Evolutionary conservation across 495 filamentous ascomycete species (phyloP).

Genomic region (Neurospora sp.): DNA sequence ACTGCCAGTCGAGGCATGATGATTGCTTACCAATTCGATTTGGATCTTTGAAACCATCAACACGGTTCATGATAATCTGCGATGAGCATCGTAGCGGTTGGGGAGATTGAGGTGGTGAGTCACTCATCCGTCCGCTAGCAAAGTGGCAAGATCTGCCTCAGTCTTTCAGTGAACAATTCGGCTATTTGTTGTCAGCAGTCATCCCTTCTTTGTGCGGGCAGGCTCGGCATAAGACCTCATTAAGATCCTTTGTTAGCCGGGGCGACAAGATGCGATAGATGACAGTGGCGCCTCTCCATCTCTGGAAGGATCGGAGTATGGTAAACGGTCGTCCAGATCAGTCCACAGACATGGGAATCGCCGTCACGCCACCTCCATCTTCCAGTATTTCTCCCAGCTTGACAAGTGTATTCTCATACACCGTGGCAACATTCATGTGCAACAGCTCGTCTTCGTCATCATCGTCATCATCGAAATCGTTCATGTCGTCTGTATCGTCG

Average conservation of each 20-base stretch:
- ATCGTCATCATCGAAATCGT: slow-evolving; percentile 20
- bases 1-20: neutral
- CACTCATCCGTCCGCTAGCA: neutral
- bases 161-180: neutral
- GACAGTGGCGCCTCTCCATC: neutral
- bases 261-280: neutral
- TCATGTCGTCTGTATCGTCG: neutral
- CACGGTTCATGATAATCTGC: neutral
- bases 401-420: slow-evolving; percentile 71
- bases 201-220: neutral
- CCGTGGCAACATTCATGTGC: slow-evolving; percentile 57
- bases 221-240: neutral
- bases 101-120: neutral
- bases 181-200: neutral
- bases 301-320: neutral
- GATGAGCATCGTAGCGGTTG: neutral
- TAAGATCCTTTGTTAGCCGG: neutral
- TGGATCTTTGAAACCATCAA: neutral
- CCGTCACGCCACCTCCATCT: slow-evolving; percentile 3
- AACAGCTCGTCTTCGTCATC: slow-evolving; percentile 34
- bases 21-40: neutral
- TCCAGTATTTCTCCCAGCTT: slow-evolving; percentile 55
- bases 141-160: neutral
- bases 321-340: neutral
- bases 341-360: slow-evolving; percentile 9